Conservation (phyloP, 495 filamentous ascomycete species). For the Niebla homalea region DNA sequence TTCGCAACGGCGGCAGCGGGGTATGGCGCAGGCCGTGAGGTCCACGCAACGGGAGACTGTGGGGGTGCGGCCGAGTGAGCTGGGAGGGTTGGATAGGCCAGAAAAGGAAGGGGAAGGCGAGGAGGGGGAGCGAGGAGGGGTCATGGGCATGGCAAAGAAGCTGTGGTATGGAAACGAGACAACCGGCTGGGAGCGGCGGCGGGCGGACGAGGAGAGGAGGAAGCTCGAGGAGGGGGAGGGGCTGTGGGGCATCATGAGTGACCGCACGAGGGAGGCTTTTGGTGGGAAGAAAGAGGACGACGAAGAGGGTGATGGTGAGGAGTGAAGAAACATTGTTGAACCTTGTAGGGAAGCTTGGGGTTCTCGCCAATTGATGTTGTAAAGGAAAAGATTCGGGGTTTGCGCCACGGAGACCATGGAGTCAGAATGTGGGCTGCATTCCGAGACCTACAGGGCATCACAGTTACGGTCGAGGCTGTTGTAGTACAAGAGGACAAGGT, state of each 20-base stretch:
- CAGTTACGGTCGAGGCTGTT: too few relatives aligned
- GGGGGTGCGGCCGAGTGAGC: background rate
- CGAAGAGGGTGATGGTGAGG: background rate
- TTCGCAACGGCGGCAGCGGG: background rate
- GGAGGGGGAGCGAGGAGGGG: background rate
- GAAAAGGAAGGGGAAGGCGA: background rate
- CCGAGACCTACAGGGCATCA: too few relatives aligned
- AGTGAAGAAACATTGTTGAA: too few relatives aligned
- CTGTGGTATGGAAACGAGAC: conserved; percentile 54
- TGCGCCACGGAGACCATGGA: too few relatives aligned
- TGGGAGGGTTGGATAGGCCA: background rate
- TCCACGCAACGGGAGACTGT: background rate
- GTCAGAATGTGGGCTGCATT: too few relatives aligned
- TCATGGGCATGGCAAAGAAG: conserved; percentile 33
- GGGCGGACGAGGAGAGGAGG: conserved; percentile 50
- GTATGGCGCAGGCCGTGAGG: background rate
- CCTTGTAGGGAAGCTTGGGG: too few relatives aligned
- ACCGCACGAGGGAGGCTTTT: conserved; percentile 68
- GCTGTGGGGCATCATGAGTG: conserved; percentile 68
- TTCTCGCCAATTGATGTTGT: too few relatives aligned
- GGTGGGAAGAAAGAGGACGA: background rate
- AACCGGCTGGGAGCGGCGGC: conserved; percentile 58
- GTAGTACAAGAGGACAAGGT: too few relatives aligned
- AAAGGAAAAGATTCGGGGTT: too few relatives aligned
- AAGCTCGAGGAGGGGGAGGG: conserved; percentile 66